Conservation (phyloP, 192 early-diverging fungal genomes). For the Gaertneriomyces semiglobifer region DNA sequence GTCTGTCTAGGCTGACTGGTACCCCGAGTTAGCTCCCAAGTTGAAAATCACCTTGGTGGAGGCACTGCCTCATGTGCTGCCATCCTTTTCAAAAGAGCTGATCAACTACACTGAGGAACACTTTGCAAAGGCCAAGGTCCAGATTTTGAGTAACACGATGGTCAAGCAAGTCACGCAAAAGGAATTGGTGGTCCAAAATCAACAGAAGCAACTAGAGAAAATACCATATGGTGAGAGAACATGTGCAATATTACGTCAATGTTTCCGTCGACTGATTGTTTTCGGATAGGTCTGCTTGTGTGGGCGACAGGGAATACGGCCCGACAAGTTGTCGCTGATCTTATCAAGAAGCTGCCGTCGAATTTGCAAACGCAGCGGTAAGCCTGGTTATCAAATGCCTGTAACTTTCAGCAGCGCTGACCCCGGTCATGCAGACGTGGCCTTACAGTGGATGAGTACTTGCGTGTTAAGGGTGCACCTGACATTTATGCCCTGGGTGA, state of each 20-base stretch:
- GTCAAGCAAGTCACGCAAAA: conserved; percentile 76
- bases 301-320: conserved; percentile 86
- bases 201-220: conserved; percentile 54
- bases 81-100: conserved; percentile 72
- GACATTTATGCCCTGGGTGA: conserved; percentile 72
- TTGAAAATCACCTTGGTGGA: conserved; percentile 78
- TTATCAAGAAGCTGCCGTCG: conserved; percentile 60
- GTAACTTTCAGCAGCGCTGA: neutral
- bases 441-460: conserved; percentile 66
- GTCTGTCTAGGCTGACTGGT: conserved; percentile 52
- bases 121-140: conserved; percentile 73
- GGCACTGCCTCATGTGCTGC: conserved; percentile 71
- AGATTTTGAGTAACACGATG: conserved; percentile 70
- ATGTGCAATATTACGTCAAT: neutral
- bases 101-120: conserved; percentile 78
- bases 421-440: conserved; percentile 52
- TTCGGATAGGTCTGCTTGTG: conserved; percentile 54
- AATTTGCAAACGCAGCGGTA: conserved; percentile 57
- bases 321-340: conserved; percentile 59
- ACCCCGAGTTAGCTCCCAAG: conserved; percentile 73
- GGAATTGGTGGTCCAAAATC: conserved; percentile 64
- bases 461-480: conserved; percentile 59
- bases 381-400: neutral
- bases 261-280: neutral
- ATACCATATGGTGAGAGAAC: conserved; percentile 64